A percentile compares a stretch with the other conserved stretches of the same genome.
Conservation (phyloP, 1,284 basidiomycete genomes). For the Fomes fomentarius region DNA sequence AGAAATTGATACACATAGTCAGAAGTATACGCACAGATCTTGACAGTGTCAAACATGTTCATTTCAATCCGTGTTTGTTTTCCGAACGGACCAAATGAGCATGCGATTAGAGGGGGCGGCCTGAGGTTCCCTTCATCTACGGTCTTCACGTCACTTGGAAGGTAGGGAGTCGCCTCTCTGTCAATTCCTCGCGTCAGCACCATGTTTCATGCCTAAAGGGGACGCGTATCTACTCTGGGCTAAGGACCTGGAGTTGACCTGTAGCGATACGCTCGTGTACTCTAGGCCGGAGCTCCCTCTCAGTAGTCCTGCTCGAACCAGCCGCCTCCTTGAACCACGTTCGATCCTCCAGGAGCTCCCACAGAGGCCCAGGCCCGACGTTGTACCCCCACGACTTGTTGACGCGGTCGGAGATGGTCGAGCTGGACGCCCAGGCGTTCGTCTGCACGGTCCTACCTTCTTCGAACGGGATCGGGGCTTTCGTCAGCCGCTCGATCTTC, state of each 20-base stretch:
- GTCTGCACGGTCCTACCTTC: conserved; percentile 33
- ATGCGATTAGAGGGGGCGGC: conserved; percentile 56
- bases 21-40: conserved; percentile 54
- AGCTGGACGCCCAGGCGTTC: conserved; percentile 50
- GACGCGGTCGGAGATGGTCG: conserved; percentile 48
- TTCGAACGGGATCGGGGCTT: conserved; percentile 52
- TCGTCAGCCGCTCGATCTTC: conserved; percentile 57
- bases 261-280: conserved; percentile 54
- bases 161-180: conserved; percentile 59
- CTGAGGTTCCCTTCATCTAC: conserved; percentile 51
- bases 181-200: background rate
- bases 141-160: conserved; percentile 53
- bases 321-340: conserved; percentile 74
- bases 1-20: background rate
- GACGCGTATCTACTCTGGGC: conserved; percentile 54
- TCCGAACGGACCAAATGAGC: conserved; percentile 64
- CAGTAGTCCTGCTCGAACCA: conserved; percentile 38
- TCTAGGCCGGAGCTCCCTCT: conserved; percentile 55
- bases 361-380: conserved; percentile 71
- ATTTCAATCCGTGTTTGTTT: conserved; percentile 54
- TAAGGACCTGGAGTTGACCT: conserved; percentile 49
- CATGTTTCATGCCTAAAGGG: background rate
- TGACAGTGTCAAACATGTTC: conserved; percentile 54
- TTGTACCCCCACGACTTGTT: conserved; percentile 72
- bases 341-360: conserved; percentile 74